A percentile compares a stretch with the other conserved stretches of the same genome.
Evolutionary conservation across 106 monocot species (phyloP).

Genomic region (Dendrobium nobile): DNA sequence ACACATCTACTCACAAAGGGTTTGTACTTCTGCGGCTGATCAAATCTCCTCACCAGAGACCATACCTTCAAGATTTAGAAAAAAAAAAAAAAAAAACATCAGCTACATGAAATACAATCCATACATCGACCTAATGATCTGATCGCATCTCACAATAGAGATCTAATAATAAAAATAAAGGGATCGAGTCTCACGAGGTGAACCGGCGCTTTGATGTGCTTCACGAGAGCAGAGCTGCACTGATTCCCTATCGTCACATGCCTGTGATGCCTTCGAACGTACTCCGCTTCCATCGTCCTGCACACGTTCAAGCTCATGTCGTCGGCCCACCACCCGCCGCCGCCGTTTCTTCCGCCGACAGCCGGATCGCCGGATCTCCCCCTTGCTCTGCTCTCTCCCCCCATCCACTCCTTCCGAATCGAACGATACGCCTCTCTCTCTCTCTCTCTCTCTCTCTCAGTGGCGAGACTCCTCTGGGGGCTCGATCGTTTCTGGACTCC

Average conservation of each 20-base stretch:
- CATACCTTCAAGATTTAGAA: conserved; percentile 8
- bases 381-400: background rate
- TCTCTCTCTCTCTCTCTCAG: background rate
- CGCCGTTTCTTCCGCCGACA: background rate
- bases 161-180: background rate
- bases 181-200: conserved; percentile 39
- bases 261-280: conserved; percentile 36
- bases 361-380: background rate
- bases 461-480: background rate
- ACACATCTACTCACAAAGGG: conserved; percentile 61
- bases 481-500: background rate
- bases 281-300: conserved; percentile 29
- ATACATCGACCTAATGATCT: background rate
- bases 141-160: background rate
- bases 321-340: conserved; percentile 14
- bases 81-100: background rate
- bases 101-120: background rate
- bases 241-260: conserved; percentile 38
- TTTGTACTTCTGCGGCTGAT: conserved; percentile 62
- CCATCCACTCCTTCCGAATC: conserved; percentile 9
- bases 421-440: background rate
- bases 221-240: conserved; percentile 45
- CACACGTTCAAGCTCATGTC: conserved; percentile 13
- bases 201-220: conserved; percentile 52
- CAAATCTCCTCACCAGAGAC: conserved; percentile 47